Conservation (phyloP, 2,329 filamentous ascomycete genomes). For the Teratosphaeriaceae sp. region DNA sequence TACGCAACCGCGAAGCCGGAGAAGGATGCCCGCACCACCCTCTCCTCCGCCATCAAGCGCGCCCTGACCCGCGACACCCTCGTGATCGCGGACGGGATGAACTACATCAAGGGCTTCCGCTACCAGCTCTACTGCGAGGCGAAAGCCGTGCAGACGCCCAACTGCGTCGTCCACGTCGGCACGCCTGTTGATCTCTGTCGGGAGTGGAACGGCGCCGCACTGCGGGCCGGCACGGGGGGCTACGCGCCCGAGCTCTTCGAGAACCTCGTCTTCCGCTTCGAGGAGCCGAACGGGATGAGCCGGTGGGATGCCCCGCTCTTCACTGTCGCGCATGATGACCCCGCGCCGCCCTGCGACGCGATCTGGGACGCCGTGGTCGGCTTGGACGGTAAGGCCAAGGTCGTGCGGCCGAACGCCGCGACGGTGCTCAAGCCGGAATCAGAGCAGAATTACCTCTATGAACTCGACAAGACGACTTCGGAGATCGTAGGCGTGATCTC, state of each 20-base stretch:
- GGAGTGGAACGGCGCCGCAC: constrained; percentile 52
- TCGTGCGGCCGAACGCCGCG: constrained; percentile 66
- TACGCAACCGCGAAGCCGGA: constrained; percentile 74
- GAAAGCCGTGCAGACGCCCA: constrained; percentile 69
- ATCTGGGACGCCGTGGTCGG: constrained; percentile 68
- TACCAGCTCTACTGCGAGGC: constrained; percentile 83
- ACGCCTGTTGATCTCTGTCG: constrained; percentile 50
- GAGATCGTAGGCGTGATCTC: constrained; percentile 65
- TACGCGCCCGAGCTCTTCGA: constrained; percentile 63
- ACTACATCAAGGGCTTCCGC: constrained; percentile 86
- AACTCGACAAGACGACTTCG: constrained; percentile 72
- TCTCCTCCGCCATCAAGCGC: constrained; percentile 73
- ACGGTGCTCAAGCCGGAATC: constrained; percentile 61
- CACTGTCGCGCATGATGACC: constrained; percentile 70
- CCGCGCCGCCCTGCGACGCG: constrained; percentile 56
- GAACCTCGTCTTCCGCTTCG: constrained; percentile 73
- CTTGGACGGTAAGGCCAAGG: constrained; percentile 55
- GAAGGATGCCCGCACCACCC: constrained; percentile 71
- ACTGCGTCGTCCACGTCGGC: constrained; percentile 63
- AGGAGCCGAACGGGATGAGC: constrained; percentile 80
- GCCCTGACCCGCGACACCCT: constrained; percentile 65
- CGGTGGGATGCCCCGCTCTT: constrained; percentile 81
- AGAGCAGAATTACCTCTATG: constrained; percentile 67
- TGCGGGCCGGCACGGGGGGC: constrained; percentile 21
- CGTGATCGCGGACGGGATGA: constrained; percentile 71